Evolutionary conservation across 257 asterid species (phyloP).

Genomic region (Leonotis leonurus): DNA sequence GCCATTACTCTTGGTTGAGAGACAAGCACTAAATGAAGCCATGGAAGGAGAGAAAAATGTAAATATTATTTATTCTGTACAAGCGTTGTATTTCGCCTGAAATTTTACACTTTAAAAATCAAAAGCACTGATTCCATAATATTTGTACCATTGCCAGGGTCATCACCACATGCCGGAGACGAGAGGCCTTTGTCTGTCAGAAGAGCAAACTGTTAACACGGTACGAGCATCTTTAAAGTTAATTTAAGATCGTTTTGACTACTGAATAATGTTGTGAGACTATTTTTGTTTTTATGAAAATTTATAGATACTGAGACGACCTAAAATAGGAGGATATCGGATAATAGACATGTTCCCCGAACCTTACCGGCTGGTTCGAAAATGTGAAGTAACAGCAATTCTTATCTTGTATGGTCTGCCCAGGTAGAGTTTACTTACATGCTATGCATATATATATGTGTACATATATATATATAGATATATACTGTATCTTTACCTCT

Average conservation of each 20-base stretch:
- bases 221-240: constrained; percentile 34
- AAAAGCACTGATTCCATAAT: not conserved
- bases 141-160: constrained; percentile 42
- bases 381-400: constrained; percentile 96
- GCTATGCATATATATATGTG: not conserved
- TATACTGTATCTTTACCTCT: not conserved
- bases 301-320: constrained; percentile 73
- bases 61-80: constrained; percentile 16
- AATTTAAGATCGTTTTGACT: not conserved
- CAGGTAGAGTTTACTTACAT: constrained; percentile 40
- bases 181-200: constrained; percentile 94
- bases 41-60: constrained; percentile 98
- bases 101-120: not conserved
- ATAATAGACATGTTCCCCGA: constrained; percentile 87
- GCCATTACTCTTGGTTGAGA: constrained; percentile 92
- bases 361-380: constrained; percentile 72
- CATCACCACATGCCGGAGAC: constrained; percentile 99
- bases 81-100: not conserved
- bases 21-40: constrained; percentile 97
- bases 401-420: constrained; percentile 93
- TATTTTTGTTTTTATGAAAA: not conserved
- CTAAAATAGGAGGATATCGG: constrained; percentile 80
- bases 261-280: not conserved
- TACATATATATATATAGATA: not conserved
- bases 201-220: constrained; percentile 93